phyloP scores from a whole-genome alignment of 495 filamentous ascomycete genomes.

The Penicillium crystallinum region DNA sequence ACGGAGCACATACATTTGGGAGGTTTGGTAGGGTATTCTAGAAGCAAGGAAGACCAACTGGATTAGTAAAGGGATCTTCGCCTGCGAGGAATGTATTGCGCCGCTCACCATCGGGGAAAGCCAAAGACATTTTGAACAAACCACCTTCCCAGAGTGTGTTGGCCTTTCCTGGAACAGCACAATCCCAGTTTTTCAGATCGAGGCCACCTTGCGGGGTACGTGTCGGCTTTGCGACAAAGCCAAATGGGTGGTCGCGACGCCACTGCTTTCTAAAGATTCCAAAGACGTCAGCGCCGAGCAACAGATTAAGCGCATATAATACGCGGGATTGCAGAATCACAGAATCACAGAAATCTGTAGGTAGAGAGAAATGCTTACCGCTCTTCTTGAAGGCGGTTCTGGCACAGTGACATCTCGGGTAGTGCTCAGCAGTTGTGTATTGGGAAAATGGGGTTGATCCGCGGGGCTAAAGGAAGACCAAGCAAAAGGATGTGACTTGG shows the following conservation, averaged over 20 bases:
- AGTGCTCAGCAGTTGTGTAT: background rate
- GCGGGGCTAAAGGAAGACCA: background rate
- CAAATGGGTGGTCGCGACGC: slow-evolving; percentile 94
- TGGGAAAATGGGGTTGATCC: background rate
- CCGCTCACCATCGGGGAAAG: slow-evolving; percentile 86
- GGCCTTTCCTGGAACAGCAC: slow-evolving; percentile 90
- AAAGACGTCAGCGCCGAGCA: slow-evolving; percentile 13
- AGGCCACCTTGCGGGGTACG: slow-evolving; percentile 74
- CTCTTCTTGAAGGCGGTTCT: slow-evolving; percentile 87
- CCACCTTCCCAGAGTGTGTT: slow-evolving; percentile 97
- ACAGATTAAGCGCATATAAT: background rate
- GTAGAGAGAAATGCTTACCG: slow-evolving; percentile 48
- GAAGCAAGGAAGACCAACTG: slow-evolving; percentile 11
- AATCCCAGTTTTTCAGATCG: slow-evolving; percentile 94
- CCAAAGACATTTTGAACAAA: slow-evolving; percentile 86
- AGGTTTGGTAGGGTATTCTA: slow-evolving; percentile 98
- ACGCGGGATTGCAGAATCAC: background rate
- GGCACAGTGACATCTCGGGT: slow-evolving; percentile 72
- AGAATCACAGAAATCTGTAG: background rate
- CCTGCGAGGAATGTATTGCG: slow-evolving; percentile 8
- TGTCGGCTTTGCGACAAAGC: slow-evolving; percentile 87
- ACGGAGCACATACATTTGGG: slow-evolving; percentile 74
- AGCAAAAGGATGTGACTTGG: background rate
- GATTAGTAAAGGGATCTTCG: slow-evolving; percentile 11
- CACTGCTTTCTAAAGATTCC: slow-evolving; percentile 72